Conservation (phyloP, 176 grass and related monocot genomes). For the Paspalum notatum region DNA sequence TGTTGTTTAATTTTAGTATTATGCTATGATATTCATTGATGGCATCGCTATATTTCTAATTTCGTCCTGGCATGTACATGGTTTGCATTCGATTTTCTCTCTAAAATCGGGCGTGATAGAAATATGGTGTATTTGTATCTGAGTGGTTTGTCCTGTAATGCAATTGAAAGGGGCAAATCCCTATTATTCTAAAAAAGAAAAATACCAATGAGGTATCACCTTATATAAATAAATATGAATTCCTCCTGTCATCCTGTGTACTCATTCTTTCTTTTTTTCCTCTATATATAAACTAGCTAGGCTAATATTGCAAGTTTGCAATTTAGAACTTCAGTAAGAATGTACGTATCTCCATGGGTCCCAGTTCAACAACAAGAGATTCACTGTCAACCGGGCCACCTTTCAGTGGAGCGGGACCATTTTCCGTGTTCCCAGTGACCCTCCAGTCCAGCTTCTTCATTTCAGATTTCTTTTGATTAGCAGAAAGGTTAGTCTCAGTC, state of each 20-base stretch:
- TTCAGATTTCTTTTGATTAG: conserved; percentile 71
- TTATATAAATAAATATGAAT: background rate
- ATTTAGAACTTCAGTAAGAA: conserved; percentile 70
- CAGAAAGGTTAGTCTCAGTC: conserved; percentile 71
- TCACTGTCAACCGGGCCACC: conserved; percentile 57
- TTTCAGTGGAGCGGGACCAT: conserved; percentile 38
- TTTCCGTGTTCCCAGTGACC: conserved; percentile 30
- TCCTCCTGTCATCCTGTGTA: background rate
- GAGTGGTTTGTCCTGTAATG: no score
- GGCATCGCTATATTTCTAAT: no score
- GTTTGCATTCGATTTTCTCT: no score
- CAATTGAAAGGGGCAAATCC: no score
- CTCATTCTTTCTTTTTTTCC: background rate
- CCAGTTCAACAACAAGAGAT: conserved; percentile 65
- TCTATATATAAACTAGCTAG: background rate
- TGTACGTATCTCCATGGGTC: conserved; percentile 85
- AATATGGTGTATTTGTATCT: no score
- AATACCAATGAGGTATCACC: no score
- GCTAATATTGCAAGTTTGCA: background rate
- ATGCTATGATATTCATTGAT: no score
- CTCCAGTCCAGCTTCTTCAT: conserved; percentile 75
- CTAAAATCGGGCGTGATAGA: no score
- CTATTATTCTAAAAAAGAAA: no score
- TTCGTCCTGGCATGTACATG: no score
- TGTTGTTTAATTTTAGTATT: no score